Conservation (phyloP, 2,329 filamentous ascomycete species). For the Xylariaceae sp. region DNA sequence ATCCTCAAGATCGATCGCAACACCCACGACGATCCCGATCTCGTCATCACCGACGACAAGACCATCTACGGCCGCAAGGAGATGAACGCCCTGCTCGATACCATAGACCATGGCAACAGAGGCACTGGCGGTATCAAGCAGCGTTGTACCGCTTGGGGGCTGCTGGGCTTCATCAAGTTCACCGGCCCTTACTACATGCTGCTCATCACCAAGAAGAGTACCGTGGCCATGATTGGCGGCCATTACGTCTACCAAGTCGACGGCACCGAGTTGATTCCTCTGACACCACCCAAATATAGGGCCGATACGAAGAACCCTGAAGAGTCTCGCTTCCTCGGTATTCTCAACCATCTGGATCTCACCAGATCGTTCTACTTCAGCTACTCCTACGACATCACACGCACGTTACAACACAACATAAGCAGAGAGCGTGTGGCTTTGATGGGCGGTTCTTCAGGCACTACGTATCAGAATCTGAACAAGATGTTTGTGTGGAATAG, state of each 20-base stretch:
- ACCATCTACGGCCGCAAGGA: conserved; percentile 90
- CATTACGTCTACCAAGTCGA: conserved; percentile 96
- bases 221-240: conserved; percentile 91
- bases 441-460: conserved; percentile 57
- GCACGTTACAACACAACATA: conserved; percentile 89
- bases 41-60: conserved; percentile 88
- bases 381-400: conserved; percentile 94
- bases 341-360: conserved; percentile 86
- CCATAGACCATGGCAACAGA: conserved; percentile 93
- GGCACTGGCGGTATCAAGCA: conserved; percentile 84
- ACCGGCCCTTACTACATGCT: conserved; percentile 97
- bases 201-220: conserved; percentile 90
- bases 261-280: conserved; percentile 82
- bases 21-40: conserved; percentile 67
- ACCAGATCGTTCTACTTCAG: conserved; percentile 96
- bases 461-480: conserved; percentile 66
- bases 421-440: conserved; percentile 71
- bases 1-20: conserved; percentile 95
- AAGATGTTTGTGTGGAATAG: conserved; percentile 99
- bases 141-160: conserved; percentile 86
- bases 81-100: conserved; percentile 88
- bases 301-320: conserved; percentile 78
- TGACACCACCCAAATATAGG: conserved; percentile 73
- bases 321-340: conserved; percentile 82
- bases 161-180: conserved; percentile 93